Evolutionary conservation across 1,139 yeast species (phyloP).

Genomic region (Pichia terricola): DNA sequence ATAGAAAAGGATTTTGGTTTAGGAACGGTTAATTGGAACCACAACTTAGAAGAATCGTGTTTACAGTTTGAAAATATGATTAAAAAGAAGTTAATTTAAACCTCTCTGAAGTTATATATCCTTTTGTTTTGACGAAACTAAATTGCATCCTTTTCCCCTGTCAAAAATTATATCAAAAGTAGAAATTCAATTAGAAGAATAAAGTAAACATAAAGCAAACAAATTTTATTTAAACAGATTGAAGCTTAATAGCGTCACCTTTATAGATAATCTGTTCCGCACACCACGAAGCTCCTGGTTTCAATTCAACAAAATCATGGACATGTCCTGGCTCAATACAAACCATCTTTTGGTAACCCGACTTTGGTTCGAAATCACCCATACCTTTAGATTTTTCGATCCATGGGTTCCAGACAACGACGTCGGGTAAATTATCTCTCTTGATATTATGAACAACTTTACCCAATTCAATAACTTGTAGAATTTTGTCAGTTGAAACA

Average conservation of each 20-base stretch:
- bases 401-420: constrained; percentile 99
- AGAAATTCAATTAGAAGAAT: too few species aligned
- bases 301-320: constrained; percentile 48
- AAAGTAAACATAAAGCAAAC: too few species aligned
- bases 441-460: constrained; percentile 57
- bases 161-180: too few species aligned
- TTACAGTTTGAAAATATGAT: too few species aligned
- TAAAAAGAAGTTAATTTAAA: too few species aligned
- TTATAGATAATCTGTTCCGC: constrained; percentile 47
- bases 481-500: constrained; percentile 42
- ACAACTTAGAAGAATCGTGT: too few species aligned
- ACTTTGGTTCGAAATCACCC: constrained; percentile 82
- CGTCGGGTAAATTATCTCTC: constrained; percentile 66
- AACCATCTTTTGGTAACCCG: constrained; percentile 77
- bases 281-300: constrained; percentile 64
- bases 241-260: constrained; percentile 23
- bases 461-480: constrained; percentile 63
- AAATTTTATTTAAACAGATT: constrained; percentile 4
- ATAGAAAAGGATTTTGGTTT: too few species aligned
- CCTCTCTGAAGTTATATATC: too few species aligned
- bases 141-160: too few species aligned
- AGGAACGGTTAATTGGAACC: too few species aligned
- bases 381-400: constrained; percentile 64
- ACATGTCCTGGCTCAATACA: constrained; percentile 95
- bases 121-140: too few species aligned